Evolutionary conservation across 805 yeast genomes (phyloP).

Genomic region (Yamadazyma nakazawae): DNA sequence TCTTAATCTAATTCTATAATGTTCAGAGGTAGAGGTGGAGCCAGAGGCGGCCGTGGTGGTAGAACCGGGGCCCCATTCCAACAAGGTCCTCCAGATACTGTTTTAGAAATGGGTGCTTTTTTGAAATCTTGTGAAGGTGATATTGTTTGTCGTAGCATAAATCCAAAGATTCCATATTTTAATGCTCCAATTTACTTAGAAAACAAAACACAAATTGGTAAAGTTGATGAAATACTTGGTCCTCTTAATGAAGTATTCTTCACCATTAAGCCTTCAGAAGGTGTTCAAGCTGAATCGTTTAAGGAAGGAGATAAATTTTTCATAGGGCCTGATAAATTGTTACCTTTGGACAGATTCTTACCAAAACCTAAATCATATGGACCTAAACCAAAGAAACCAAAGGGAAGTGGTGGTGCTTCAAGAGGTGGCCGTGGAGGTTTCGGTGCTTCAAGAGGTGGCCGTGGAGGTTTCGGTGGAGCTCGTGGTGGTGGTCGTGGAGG

Average conservation of each 20-base stretch:
- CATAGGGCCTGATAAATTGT: slow-evolving; percentile 91
- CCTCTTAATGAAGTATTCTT: slow-evolving; percentile 97
- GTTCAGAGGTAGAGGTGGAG: slow-evolving; percentile 74
- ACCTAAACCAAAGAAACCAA: slow-evolving; percentile 74
- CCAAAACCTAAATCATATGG: slow-evolving; percentile 92
- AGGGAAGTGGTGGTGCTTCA: slow-evolving; percentile 53
- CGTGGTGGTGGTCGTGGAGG: slow-evolving; percentile 48
- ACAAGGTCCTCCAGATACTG: slow-evolving; percentile 93
- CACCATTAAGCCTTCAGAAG: slow-evolving; percentile 94
- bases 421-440: slow-evolving; percentile 42
- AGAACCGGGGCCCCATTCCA: slow-evolving; percentile 74
- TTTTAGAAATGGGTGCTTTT: slow-evolving; percentile 91
- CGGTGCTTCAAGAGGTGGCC: slow-evolving; percentile 41
- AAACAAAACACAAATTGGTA: slow-evolving; percentile 94
- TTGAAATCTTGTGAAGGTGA: slow-evolving; percentile 95
- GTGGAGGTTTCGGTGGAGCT: slow-evolving; percentile 43
- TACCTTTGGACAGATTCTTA: slow-evolving; percentile 93
- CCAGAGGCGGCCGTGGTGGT: slow-evolving; percentile 58
- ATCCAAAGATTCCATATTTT: slow-evolving; percentile 93
- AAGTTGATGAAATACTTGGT: slow-evolving; percentile 96
- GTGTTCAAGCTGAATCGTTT: slow-evolving; percentile 91
- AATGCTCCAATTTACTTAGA: slow-evolving; percentile 97
- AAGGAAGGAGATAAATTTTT: slow-evolving; percentile 94
- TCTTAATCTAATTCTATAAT: slow-evolving; percentile 24
- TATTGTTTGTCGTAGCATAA: slow-evolving; percentile 92